Evolutionary conservation across 2,329 filamentous ascomycete genomes (phyloP).

Genomic region (Pestalotiopsis sp.): DNA sequence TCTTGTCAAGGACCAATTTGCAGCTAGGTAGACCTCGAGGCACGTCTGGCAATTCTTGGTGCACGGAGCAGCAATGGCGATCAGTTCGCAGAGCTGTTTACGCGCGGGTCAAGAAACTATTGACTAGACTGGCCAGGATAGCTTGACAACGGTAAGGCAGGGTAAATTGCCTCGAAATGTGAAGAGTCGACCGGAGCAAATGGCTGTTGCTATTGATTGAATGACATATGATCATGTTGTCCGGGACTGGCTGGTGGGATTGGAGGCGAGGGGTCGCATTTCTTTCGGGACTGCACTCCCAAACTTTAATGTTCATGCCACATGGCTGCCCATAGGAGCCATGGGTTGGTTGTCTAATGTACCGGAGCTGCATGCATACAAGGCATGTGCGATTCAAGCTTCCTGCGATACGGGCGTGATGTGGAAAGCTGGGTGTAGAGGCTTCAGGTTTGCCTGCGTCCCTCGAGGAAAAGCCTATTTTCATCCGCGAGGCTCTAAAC

Average conservation of each 20-base stretch:
- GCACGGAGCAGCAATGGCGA: constrained; percentile 4
- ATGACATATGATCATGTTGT: not conserved
- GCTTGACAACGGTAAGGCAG: not conserved
- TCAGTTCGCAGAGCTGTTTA: not conserved
- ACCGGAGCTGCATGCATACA: too few species aligned
- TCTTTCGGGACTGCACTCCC: not conserved
- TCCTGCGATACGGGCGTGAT: not conserved
- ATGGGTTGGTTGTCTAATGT: not conserved
- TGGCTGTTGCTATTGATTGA: not conserved
- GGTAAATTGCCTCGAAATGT: not conserved
- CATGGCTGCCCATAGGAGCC: not conserved
- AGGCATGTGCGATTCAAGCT: not conserved
- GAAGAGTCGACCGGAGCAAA: not conserved
- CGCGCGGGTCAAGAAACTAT: not conserved
- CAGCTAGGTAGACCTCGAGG: not conserved
- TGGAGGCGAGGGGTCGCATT: not conserved
- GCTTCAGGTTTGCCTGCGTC: not conserved
- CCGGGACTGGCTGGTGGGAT: not conserved
- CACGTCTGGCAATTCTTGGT: not conserved
- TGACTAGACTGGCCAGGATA: not conserved
- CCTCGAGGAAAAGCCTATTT: not conserved
- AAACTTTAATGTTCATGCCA: not conserved
- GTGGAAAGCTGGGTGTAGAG: not conserved
- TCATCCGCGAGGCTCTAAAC: not conserved
- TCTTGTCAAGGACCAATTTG: not conserved